Evolutionary conservation across 2,329 filamentous ascomycete genomes (phyloP).

Genomic region (Onygena corvina): DNA sequence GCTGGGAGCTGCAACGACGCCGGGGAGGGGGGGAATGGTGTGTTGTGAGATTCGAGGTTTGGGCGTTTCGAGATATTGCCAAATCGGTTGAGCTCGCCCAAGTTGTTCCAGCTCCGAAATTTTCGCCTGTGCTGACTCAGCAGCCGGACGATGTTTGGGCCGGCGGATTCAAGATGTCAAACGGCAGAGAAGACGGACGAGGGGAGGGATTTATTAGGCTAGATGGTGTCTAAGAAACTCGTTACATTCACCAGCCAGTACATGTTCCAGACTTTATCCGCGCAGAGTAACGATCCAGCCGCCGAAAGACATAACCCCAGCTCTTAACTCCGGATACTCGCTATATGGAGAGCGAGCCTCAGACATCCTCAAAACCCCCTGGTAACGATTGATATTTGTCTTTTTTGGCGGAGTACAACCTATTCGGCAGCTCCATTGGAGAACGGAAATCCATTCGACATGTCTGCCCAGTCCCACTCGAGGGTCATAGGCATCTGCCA

Average conservation of each 20-base stretch:
- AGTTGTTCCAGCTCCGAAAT: constrained; percentile 5
- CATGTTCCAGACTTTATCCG: no score
- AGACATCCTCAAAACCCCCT: no score
- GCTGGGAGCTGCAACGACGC: not conserved
- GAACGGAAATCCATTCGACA: constrained; percentile 18
- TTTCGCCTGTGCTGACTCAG: constrained; percentile 7
- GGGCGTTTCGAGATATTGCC: not conserved
- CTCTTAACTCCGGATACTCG: no score
- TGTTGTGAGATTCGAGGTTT: not conserved
- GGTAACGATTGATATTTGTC: no score
- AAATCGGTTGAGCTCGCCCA: constrained; percentile 2
- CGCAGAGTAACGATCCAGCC: no score
- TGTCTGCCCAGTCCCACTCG: constrained; percentile 68
- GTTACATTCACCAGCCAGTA: no score
- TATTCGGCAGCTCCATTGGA: not conserved
- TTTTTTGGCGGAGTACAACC: no score
- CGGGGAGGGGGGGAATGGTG: not conserved
- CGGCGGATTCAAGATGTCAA: not conserved
- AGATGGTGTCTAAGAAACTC: no score
- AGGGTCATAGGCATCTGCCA: constrained; percentile 95
- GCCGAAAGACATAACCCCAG: no score
- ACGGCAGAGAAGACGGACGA: no score
- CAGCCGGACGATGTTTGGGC: not conserved
- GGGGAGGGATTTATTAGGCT: no score
- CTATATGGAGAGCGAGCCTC: no score